Percentiles rank a stretch among this genome's conserved stretches.
phyloP scores from a whole-genome alignment of 805 yeast species.

The Sugiyamaella lignohabitans region DNA sequence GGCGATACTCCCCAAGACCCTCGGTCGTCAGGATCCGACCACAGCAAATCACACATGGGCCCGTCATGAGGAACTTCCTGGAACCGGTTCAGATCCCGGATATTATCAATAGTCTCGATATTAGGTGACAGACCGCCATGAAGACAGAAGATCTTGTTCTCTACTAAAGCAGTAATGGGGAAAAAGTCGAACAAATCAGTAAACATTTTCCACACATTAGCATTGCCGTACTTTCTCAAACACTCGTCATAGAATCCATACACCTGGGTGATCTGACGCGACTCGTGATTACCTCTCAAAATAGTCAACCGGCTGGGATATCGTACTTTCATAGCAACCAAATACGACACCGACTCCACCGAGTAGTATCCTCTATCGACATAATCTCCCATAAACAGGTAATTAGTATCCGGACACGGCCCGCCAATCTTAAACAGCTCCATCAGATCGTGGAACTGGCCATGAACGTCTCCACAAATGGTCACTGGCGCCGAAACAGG shows the following conservation, averaged over 20 bases:
- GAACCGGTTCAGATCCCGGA: slow-evolving; percentile 83
- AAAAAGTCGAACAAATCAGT: slow-evolving; percentile 91
- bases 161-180: slow-evolving; percentile 94
- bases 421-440: slow-evolving; percentile 94
- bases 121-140: slow-evolving; percentile 97
- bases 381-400: slow-evolving; percentile 82
- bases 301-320: slow-evolving; percentile 90
- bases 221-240: slow-evolving; percentile 86
- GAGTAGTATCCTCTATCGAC: slow-evolving; percentile 88
- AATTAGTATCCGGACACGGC: slow-evolving; percentile 89
- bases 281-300: slow-evolving; percentile 91
- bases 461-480: slow-evolving; percentile 95
- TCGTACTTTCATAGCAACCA: slow-evolving; percentile 92
- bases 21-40: slow-evolving; percentile 97
- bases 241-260: slow-evolving; percentile 97
- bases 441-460: slow-evolving; percentile 94
- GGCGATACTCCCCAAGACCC: slow-evolving; percentile 99
- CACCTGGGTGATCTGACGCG: slow-evolving; percentile 93
- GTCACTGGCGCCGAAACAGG: slow-evolving; percentile 95
- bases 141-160: slow-evolving; percentile 84
- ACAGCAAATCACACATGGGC: slow-evolving; percentile 92
- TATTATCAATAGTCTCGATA: slow-evolving; percentile 94
- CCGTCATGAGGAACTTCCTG: slow-evolving; percentile 99
- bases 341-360: slow-evolving; percentile 85
- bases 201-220: slow-evolving; percentile 89